A percentile compares a stretch with the other conserved stretches of the same genome.
phyloP scores from a whole-genome alignment of 257 asterid species.

The Solanum medicagineum region DNA sequence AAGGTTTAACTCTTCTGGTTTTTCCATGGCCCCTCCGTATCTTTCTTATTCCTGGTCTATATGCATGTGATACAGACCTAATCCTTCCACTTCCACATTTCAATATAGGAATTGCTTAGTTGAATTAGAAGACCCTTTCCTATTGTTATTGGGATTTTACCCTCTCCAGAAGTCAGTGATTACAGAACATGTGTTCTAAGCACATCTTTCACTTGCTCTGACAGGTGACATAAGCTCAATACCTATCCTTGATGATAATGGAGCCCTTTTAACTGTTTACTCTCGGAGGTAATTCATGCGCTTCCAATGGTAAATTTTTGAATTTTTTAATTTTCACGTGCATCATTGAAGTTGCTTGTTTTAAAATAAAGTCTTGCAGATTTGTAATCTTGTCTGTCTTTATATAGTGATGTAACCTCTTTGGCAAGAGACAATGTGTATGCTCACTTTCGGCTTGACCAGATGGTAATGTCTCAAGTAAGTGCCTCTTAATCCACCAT shows the following conservation, averaged over 20 bases:
- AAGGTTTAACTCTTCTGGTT: neutral
- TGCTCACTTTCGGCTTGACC: conserved; percentile 41
- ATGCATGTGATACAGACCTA: neutral
- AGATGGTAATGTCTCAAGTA: conserved; percentile 40
- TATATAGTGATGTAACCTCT: conserved; percentile 50
- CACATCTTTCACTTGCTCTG: conserved; percentile 3
- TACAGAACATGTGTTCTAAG: neutral
- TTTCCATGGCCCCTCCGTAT: neutral
- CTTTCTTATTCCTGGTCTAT: neutral
- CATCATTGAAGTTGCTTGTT: neutral
- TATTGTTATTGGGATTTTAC: neutral
- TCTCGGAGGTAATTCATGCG: conserved; percentile 38
- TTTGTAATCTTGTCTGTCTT: neutral
- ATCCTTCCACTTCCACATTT: neutral
- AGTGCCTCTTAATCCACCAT: neutral
- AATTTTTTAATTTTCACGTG: neutral
- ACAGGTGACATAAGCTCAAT: conserved; percentile 57
- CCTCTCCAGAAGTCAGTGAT: neutral
- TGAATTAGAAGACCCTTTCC: neutral
- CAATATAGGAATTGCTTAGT: neutral
- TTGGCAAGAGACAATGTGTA: conserved; percentile 42
- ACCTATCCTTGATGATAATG: conserved; percentile 43
- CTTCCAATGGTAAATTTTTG: neutral
- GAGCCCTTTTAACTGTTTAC: conserved; percentile 37
- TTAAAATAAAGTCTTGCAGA: neutral